Percentiles rank a stretch among this genome's conserved stretches.
phyloP scores from a whole-genome alignment of 148 eudicot species.

The Silene uniflora region DNA sequence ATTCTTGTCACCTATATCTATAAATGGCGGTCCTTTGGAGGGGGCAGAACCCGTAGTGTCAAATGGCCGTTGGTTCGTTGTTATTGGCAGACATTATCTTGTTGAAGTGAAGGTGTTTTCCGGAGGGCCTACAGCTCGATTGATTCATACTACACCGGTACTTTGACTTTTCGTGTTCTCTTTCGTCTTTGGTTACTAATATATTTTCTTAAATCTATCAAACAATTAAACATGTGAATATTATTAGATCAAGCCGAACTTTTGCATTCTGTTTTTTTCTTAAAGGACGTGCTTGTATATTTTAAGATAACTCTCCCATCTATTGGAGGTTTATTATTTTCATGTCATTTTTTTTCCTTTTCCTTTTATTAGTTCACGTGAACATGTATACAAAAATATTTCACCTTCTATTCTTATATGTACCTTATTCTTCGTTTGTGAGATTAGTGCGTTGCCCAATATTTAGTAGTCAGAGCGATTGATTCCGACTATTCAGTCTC shows the following conservation, averaged over 20 bases:
- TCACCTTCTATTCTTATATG: neutral
- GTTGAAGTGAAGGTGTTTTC: slow-evolving; percentile 60
- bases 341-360: neutral
- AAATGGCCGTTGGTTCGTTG: slow-evolving; percentile 68
- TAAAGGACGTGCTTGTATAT: neutral
- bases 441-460: neutral
- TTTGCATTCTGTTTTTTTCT: neutral
- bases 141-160: slow-evolving; percentile 67
- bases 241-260: neutral
- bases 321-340: neutral
- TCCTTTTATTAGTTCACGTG: neutral
- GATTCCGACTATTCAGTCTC: neutral
- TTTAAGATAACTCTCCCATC: neutral
- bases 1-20: slow-evolving; percentile 56
- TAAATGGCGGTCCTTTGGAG: slow-evolving; percentile 52
- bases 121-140: slow-evolving; percentile 51
- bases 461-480: neutral
- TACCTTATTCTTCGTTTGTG: neutral
- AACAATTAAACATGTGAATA: slow-evolving; percentile 1
- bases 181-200: slow-evolving; percentile 1
- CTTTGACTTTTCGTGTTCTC: slow-evolving; percentile 10
- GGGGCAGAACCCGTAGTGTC: slow-evolving; percentile 49
- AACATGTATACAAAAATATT: neutral
- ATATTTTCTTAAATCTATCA: neutral
- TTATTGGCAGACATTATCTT: slow-evolving; percentile 58